Conservation (phyloP, 371 early-diverging fungal species). For the Coemansia sp. region DNA sequence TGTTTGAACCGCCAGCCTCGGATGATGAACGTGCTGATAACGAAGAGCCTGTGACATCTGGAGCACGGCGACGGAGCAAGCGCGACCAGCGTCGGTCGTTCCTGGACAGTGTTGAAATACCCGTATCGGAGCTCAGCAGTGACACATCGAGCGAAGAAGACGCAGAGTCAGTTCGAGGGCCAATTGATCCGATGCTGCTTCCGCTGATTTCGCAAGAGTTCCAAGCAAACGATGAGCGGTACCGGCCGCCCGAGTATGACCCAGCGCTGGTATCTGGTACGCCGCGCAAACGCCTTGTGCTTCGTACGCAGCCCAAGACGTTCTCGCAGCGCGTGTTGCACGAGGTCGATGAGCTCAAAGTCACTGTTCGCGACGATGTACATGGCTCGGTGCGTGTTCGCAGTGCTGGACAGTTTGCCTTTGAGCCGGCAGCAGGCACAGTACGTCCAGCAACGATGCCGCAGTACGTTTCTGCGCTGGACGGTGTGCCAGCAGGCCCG, state of each 20-base stretch:
- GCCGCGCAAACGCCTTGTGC: conserved; percentile 41
- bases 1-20: conserved; percentile 22
- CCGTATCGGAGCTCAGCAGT: conserved; percentile 21
- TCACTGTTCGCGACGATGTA: conserved; percentile 27
- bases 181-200: neutral
- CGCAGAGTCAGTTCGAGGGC: neutral
- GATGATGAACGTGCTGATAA: conserved; percentile 10
- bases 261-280: neutral
- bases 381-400: conserved; percentile 21
- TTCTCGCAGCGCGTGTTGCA: conserved; percentile 40
- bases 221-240: conserved; percentile 18
- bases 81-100: conserved; percentile 35
- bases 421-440: conserved; percentile 23
- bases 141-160: conserved; percentile 2
- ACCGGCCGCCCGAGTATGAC: conserved; percentile 10
- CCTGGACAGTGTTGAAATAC: conserved; percentile 41
- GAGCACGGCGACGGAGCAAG: neutral
- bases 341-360: conserved; percentile 29
- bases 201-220: conserved; percentile 38
- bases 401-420: conserved; percentile 30
- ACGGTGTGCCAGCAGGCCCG: conserved; percentile 48
- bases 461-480: conserved; percentile 46
- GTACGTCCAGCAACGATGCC: conserved; percentile 43
- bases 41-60: neutral
- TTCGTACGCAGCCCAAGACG: conserved; percentile 23